These are phyloP conservation scores for Ganoderma leucocontextum DNA, from an alignment of 1,284 basidiomycete species.

Conservation along the genomic window DNA sequence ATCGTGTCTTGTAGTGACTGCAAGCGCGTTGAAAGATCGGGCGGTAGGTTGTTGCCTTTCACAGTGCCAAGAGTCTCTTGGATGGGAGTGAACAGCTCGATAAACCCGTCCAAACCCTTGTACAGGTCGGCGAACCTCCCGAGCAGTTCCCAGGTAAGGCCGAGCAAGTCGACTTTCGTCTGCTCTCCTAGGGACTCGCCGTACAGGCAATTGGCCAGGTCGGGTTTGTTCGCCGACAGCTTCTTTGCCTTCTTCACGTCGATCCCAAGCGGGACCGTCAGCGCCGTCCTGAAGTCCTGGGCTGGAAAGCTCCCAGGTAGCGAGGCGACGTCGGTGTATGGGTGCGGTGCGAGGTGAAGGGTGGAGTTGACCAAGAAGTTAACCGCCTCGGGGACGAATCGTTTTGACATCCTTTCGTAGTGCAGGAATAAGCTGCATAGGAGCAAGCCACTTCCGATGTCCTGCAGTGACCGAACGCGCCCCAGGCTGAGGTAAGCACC, in stretches of 20 bases:
- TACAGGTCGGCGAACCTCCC: constrained; percentile 78
- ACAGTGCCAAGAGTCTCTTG: constrained; percentile 65
- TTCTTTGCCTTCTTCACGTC: constrained; percentile 51
- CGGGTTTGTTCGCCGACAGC: constrained; percentile 51
- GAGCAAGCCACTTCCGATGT: constrained; percentile 90
- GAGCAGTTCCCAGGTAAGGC: constrained; percentile 69
- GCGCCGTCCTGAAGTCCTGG: constrained; percentile 72
- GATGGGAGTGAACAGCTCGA: constrained; percentile 84
- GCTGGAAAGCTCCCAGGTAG: constrained; percentile 75
- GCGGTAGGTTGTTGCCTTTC: constrained; percentile 55
- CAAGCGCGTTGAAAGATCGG: constrained; percentile 48
- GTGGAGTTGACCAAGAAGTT: constrained; percentile 83
- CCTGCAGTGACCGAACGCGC: constrained; percentile 77
- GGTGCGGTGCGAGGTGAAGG: constrained; percentile 77
- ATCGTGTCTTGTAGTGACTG: constrained; percentile 47
- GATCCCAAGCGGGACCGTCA: constrained; percentile 51
- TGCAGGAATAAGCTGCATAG: constrained; percentile 85
- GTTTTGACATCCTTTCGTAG: constrained; percentile 87
- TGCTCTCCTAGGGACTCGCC: constrained; percentile 57
- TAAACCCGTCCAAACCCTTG: constrained; percentile 81
- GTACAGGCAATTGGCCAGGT: constrained; percentile 55
- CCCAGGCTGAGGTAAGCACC: constrained; percentile 91
- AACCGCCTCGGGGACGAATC: constrained; percentile 89
- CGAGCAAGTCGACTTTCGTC: constrained; percentile 72
- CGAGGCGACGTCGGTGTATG: constrained; percentile 53